Percentiles rank a stretch among this genome's conserved stretches.
These are phyloP conservation scores for Letharia lupina DNA, from an alignment of 495 filamentous ascomycete species.

Conservation along the genomic window DNA sequence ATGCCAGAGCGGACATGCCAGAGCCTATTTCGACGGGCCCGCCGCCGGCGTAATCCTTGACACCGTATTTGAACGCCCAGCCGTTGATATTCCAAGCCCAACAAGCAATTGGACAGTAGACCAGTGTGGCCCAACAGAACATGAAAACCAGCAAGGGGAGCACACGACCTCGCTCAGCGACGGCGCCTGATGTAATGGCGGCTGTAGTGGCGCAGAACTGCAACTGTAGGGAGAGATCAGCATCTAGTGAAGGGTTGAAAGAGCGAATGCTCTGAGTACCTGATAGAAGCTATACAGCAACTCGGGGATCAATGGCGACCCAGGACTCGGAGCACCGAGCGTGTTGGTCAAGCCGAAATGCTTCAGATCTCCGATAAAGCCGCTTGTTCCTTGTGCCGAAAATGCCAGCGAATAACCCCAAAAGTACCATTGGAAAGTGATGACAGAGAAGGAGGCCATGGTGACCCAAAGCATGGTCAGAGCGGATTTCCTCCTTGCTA, in stretches of 20 bases:
- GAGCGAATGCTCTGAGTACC: constrained; percentile 34
- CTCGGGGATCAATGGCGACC: constrained; percentile 53
- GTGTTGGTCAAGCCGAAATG: constrained; percentile 61
- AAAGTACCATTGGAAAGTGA: constrained; percentile 70
- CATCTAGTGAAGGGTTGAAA: background rate
- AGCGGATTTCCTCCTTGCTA: constrained; percentile 56
- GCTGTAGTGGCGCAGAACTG: constrained; percentile 92
- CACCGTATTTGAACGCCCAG: constrained; percentile 87
- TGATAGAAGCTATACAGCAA: constrained; percentile 62
- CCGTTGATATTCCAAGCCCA: constrained; percentile 95
- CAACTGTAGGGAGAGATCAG: constrained; percentile 50
- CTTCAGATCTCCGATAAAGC: constrained; percentile 57
- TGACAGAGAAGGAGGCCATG: constrained; percentile 55
- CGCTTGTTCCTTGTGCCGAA: constrained; percentile 53
- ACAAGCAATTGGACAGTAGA: constrained; percentile 93
- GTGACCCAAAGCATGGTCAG: constrained; percentile 65
- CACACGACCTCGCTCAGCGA: constrained; percentile 89
- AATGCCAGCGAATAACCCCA: constrained; percentile 69
- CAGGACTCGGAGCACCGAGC: constrained; percentile 53
- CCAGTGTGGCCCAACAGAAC: constrained; percentile 93
- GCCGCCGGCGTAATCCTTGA: constrained; percentile 93
- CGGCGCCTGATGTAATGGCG: constrained; percentile 84
- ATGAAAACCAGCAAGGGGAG: constrained; percentile 92
- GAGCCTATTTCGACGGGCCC: constrained; percentile 97
- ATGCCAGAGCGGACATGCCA: constrained; percentile 84